Percentiles rank a stretch among this genome's conserved stretches.
These are phyloP conservation scores for Saraca asoca DNA, from an alignment of 331 rosid species.

Conservation along the genomic window DNA sequence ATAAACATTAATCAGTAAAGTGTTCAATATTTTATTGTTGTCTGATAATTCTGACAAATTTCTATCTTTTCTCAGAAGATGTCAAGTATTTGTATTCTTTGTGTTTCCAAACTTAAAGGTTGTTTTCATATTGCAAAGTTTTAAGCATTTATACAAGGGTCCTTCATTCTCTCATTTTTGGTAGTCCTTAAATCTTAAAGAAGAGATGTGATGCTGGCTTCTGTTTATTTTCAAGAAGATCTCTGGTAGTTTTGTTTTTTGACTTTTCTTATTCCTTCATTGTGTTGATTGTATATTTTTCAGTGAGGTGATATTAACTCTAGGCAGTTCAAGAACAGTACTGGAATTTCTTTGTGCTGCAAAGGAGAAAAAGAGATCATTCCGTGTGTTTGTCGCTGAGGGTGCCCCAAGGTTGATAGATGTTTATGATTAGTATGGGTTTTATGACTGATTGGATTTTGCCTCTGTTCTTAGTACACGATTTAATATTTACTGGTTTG, in stretches of 20 bases:
- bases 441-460: conserved; percentile 18
- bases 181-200: conserved; percentile 9
- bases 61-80: conserved; percentile 9
- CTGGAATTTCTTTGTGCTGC: conserved; percentile 93
- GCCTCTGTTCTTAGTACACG: conserved; percentile 11
- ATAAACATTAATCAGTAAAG: conserved; percentile 5
- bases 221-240: conserved; percentile 28
- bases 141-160: conserved; percentile 13
- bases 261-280: conserved; percentile 22
- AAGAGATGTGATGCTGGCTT: conserved; percentile 4
- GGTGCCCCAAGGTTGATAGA: conserved; percentile 92
- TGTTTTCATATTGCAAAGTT: conserved; percentile 10
- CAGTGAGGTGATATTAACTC: conserved; percentile 93
- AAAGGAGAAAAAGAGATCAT: conserved; percentile 90
- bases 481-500: conserved; percentile 17
- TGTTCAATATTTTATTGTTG: conserved; percentile 3
- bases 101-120: not conserved
- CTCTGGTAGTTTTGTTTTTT: not conserved
- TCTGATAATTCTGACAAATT: not conserved
- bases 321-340: conserved; percentile 95
- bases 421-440: conserved; percentile 17
- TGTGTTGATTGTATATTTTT: conserved; percentile 35
- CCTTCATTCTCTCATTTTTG: not conserved
- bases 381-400: conserved; percentile 87
- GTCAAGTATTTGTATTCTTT: conserved; percentile 15